Evolutionary conservation across 2,329 filamentous ascomycete genomes (phyloP), one percentile per base, ranked within the genome.

Genomic region (Davidsoniella neocaledoniae): DNA sequence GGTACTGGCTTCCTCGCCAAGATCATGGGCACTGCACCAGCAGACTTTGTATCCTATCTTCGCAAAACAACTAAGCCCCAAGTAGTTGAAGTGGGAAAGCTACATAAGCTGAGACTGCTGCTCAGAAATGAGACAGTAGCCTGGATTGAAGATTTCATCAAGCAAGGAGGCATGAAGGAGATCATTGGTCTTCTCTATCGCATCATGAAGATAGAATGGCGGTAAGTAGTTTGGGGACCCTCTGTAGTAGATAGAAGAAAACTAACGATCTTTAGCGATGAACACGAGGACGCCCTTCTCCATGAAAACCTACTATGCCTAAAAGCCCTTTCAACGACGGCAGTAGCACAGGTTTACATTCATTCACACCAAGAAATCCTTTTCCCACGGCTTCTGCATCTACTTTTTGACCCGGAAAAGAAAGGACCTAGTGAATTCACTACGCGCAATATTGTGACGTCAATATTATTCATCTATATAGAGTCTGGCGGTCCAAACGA

Each of bases 361-460:
- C 76, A 84, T 56, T 77, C 78, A 8, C 85, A 94, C 51, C 86
- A 93, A 56, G 69, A 72, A 5, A 81, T 81, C 0, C 72, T 98
- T 7, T 95, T 96, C 59, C 86, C 90, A 2, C 84, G 85, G 23
- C 69, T 98, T 43, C 67, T 96, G 43, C 76, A 77, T 52, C 87
- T 96, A 81, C 72, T 96, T 39, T 96, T 96, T 59, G 88, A 95
- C 59, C 86, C 93, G n/a, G 90, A 96, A 62, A 93, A 88, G 69
- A 96, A 96, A 63, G 91, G 91, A 0, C 91, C 91, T 0, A 93
- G 86, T 67, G 91, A 98, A 64, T 98, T 94, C 63, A 91, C 84
- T 4, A 96, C 91, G 10, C 81, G 91, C 50, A 83, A 82, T 57
- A 86, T 96, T 57, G 83, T 96, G 60, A 85, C 88, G 37, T 91